A percentile compares a stretch with the other conserved stretches of the same genome.
These are phyloP conservation scores for Talaromyces sp. DNA, from an alignment of 2,329 filamentous ascomycete genomes.

Conservation along the genomic window DNA sequence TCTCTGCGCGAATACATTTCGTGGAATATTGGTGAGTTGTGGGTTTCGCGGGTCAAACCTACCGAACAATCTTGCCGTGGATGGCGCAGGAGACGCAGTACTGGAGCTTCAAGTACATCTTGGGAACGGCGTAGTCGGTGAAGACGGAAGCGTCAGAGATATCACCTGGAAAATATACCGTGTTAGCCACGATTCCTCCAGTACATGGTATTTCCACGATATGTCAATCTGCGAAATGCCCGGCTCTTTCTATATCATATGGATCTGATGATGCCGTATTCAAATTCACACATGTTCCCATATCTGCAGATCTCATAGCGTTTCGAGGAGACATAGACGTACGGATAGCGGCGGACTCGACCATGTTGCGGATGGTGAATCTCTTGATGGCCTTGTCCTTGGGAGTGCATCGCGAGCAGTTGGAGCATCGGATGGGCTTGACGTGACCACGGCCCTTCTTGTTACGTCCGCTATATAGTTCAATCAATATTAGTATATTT, in stretches of 20 bases:
- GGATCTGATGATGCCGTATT: background rate
- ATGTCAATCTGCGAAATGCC: background rate
- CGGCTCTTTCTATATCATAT: constrained; percentile 4
- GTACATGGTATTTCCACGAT: background rate
- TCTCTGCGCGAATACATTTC: background rate
- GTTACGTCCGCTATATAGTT: constrained; percentile 76
- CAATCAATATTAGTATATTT: background rate
- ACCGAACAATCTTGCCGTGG: constrained; percentile 99
- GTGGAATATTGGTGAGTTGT: background rate
- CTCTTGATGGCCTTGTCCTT: constrained; percentile 99
- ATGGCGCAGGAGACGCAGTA: constrained; percentile 99
- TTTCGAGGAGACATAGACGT: constrained; percentile 48
- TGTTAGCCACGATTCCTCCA: constrained; percentile 13
- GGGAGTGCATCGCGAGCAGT: constrained; percentile 85
- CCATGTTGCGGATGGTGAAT: constrained; percentile 99
- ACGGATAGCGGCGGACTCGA: constrained; percentile 99
- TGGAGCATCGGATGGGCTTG: constrained; percentile 95
- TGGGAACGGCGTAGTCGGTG: constrained; percentile 97
- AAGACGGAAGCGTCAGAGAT: constrained; percentile 99
- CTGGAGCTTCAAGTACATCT: constrained; percentile 99
- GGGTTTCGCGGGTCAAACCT: constrained; percentile 45
- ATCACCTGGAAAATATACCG: constrained; percentile 67
- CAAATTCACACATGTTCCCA: background rate
- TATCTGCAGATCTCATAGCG: constrained; percentile 3
- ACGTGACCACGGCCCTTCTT: constrained; percentile 99